Percentiles rank a stretch among this genome's conserved stretches.
phyloP scores from a whole-genome alignment of 2,329 filamentous ascomycete genomes.

The Dactylonectria macrodidyma region DNA sequence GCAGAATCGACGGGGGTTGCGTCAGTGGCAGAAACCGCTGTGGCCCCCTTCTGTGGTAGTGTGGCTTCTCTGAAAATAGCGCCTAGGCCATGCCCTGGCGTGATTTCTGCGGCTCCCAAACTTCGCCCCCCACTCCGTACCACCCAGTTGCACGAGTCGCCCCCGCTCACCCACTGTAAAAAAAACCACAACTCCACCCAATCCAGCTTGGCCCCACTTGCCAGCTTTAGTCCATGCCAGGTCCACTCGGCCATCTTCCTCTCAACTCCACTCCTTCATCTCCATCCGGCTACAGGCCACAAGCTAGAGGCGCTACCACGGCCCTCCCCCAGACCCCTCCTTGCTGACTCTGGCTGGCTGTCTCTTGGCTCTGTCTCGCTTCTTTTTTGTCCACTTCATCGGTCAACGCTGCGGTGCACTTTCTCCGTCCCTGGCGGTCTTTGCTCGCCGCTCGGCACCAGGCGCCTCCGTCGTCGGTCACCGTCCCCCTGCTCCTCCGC shows the following conservation, averaged over 20 bases:
- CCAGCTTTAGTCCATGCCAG: conserved; percentile 6
- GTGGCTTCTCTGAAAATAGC: conserved; percentile 1
- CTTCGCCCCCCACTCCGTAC: neutral
- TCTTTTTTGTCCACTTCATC: conserved; percentile 27
- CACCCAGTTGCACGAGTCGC: no score
- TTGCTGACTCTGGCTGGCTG: neutral
- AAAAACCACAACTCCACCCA: neutral
- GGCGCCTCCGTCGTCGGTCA: neutral
- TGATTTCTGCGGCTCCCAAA: neutral
- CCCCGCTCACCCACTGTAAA: no score
- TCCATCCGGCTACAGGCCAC: conserved; percentile 21
- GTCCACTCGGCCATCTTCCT: conserved; percentile 30
- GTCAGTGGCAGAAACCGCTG: neutral
- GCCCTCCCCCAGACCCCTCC: neutral
- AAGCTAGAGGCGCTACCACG: conserved; percentile 1
- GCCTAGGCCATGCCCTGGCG: neutral
- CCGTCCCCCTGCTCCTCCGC: conserved; percentile 5
- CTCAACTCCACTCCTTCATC: conserved; percentile 27
- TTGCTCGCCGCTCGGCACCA: conserved; percentile 11
- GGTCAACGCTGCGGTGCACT: neutral
- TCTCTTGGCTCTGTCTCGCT: neutral
- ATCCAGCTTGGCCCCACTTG: conserved; percentile 1
- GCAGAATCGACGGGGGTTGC: neutral
- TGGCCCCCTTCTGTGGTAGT: neutral
- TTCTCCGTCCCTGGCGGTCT: neutral